phyloP scores from a whole-genome alignment of 1,139 yeast species.

The Pichia sp. region DNA sequence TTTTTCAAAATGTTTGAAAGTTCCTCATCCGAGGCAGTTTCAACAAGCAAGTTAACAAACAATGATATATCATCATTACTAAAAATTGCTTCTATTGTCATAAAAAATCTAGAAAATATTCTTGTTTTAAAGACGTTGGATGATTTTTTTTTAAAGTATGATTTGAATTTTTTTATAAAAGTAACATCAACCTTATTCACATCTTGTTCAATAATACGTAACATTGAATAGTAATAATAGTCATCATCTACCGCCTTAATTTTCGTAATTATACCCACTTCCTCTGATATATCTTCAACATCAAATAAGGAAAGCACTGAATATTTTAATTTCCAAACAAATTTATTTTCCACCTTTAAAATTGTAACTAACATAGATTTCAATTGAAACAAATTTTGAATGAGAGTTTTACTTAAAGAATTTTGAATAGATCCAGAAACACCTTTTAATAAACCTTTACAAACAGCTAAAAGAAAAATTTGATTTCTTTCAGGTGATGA shows the following conservation, averaged over 20 bases:
- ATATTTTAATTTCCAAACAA: constrained; percentile 42
- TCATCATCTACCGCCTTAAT: constrained; percentile 8
- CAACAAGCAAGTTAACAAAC: constrained; percentile 18
- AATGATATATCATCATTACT: constrained; percentile 19
- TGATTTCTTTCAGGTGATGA: constrained; percentile 17
- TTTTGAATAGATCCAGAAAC: constrained; percentile 21
- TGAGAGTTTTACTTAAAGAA: constrained; percentile 19
- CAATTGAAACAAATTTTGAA: constrained; percentile 17
- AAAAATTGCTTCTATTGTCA: constrained; percentile 39
- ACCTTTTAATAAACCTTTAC: constrained; percentile 34
- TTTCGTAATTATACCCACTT: constrained; percentile 6
- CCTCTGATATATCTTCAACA: constrained; percentile 29
- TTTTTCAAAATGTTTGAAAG: constrained; percentile 21
- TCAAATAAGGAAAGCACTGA: constrained; percentile 46
- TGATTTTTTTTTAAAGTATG: constrained; percentile 21
- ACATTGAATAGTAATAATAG: constrained; percentile 36
- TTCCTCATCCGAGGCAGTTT: constrained; percentile 14
- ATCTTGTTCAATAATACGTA: constrained; percentile 44
- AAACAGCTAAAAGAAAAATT: constrained; percentile 34
- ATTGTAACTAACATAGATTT: constrained; percentile 17
- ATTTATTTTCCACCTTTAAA: constrained; percentile 18
- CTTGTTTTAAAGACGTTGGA: constrained; percentile 22
- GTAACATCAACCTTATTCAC: constrained; percentile 21
- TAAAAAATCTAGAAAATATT: constrained; percentile 50
- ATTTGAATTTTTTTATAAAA: constrained; percentile 29